Base-by-base conservation (phyloP, 768 basidiomycete genomes). In the Hortiboletus campestris region DNA sequence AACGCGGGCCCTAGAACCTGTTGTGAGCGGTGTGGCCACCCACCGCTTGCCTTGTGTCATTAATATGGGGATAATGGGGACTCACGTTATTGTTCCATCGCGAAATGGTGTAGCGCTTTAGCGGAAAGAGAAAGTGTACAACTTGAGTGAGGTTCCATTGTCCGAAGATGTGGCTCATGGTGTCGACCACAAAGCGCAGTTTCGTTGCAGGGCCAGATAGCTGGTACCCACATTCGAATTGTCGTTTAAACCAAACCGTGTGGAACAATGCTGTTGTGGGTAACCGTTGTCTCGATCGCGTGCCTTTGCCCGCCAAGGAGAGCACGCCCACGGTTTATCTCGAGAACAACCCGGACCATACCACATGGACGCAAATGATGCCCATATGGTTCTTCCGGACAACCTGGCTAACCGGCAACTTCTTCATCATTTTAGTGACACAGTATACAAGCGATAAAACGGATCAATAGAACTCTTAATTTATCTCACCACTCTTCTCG, bases 171-270 rank as follows among this genome's bases (percentile, higher is more conserved):
- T n/a, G 35, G 6, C 35, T 4, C 7, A 34, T 2, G 2, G 4
- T 25, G 25, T 4, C 25, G 12, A 36, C 36, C 29, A 51, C 17
- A 9, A 17, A 20, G 17, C 22, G 19, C 14, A 29, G 36, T 29
- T 46, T 60, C 58, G 76, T 76, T 53, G 42, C 63, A 57, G 60
- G 80, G 85, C 69, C 82, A 84, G 10, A 56, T 68, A 25, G 84
- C 80, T 19, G 71, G 43, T 4, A 4, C 25, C 25, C 25, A 25
- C 25, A 25, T n/a, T n/a, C n/a, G n/a, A 28, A 29, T 20, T 6
- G n/a, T 72, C 28, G 75, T 62, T 4, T 67, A 66, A 51, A 78
- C 80, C 11, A 74, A 76, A 8, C 73, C 76, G 5, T 13, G 2
- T 45, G 44, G 50, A 36, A 12, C 34, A 12, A 16, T 8, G 29